phyloP scores from a whole-genome alignment of 768 basidiomycete genomes.

The Kwoniella bestiolae region DNA sequence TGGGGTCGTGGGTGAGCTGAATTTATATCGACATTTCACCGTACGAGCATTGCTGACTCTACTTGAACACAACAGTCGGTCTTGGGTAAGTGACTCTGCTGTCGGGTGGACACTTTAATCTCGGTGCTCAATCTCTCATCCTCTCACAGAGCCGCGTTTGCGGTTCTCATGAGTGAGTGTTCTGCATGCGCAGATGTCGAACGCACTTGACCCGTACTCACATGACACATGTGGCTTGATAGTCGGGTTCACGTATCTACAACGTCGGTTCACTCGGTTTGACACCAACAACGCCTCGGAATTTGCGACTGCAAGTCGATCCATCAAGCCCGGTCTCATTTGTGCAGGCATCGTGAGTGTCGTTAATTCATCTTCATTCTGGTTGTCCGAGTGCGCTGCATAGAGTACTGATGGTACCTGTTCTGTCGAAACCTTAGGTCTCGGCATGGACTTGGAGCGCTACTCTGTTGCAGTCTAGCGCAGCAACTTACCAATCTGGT shows the following conservation, averaged over 20 bases:
- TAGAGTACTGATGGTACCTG: too few relatives aligned
- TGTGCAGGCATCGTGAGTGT: constrained; percentile 25
- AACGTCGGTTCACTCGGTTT: constrained; percentile 26
- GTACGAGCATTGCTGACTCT: too few relatives aligned
- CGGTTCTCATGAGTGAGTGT: constrained; percentile 27
- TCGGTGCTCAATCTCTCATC: background rate
- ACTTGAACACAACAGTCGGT: constrained; percentile 17
- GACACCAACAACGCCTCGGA: constrained; percentile 26
- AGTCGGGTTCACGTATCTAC: constrained; percentile 31
- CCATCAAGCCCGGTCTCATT: constrained; percentile 36
- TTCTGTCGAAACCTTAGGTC: constrained; percentile 9
- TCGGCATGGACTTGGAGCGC: constrained; percentile 39
- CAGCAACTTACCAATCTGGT: constrained; percentile 27
- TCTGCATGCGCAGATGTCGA: too few relatives aligned
- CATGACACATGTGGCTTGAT: background rate
- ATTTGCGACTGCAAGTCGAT: constrained; percentile 27
- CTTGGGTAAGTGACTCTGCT: constrained; percentile 17
- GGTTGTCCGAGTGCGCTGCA: too few relatives aligned
- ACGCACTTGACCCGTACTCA: too few relatives aligned
- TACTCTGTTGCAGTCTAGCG: constrained; percentile 24
- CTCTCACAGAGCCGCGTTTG: constrained; percentile 25
- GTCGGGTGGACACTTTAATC: background rate
- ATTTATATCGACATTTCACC: too few relatives aligned
- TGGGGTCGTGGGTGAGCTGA: constrained; percentile 20
- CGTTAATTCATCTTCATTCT: too few relatives aligned